Evolutionary conservation across 805 yeast species (phyloP).

Genomic region (Metschnikowia matae): DNA sequence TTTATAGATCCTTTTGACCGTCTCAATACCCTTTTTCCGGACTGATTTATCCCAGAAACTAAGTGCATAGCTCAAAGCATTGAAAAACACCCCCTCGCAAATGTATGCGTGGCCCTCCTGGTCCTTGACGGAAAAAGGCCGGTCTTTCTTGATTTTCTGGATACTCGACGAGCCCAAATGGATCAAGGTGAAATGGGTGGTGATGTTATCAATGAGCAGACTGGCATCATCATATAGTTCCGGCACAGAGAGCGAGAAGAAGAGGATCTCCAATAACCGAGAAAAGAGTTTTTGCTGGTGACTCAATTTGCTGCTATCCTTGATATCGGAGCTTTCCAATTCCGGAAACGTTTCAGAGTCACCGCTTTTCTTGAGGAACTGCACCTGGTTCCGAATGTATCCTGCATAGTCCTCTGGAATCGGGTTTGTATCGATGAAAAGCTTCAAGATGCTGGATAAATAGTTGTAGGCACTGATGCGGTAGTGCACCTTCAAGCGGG

Average conservation of each 20-base stretch:
- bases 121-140: conserved; percentile 71
- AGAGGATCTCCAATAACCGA: conserved; percentile 63
- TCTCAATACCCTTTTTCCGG: conserved; percentile 63
- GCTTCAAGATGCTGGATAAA: conserved; percentile 57
- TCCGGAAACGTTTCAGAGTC: conserved; percentile 29
- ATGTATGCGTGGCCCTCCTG: conserved; percentile 73
- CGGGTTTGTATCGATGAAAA: conserved; percentile 58
- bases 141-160: conserved; percentile 61
- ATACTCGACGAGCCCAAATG: conserved; percentile 71
- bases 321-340: conserved; percentile 41
- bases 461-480: conserved; percentile 75
- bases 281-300: conserved; percentile 64
- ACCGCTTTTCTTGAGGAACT: conserved; percentile 36
- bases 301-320: conserved; percentile 47
- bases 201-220: conserved; percentile 55
- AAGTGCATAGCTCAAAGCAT: conserved; percentile 74
- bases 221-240: conserved; percentile 69
- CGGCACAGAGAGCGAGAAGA: conserved; percentile 70
- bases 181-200: conserved; percentile 75
- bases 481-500: conserved; percentile 58
- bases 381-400: conserved; percentile 48
- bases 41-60: conserved; percentile 72
- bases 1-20: conserved; percentile 57
- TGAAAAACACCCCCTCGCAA: conserved; percentile 64
- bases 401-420: conserved; percentile 42